phyloP scores from a whole-genome alignment of 1,284 basidiomycete species.

The Leccinum solheimii region DNA sequence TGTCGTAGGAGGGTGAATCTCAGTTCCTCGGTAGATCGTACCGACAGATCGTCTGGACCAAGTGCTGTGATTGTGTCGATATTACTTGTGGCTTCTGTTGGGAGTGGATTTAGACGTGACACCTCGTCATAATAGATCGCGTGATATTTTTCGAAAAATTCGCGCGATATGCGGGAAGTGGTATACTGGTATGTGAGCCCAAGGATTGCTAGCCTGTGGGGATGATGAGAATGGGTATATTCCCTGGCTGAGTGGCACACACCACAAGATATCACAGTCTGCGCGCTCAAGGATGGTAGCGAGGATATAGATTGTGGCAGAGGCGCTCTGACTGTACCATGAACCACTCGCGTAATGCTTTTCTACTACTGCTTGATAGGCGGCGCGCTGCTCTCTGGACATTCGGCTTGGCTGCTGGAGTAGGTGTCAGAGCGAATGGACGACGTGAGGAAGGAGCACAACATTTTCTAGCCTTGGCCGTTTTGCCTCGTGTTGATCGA shows the following conservation, averaged over 20 bases:
- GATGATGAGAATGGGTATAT: conserved; percentile 2
- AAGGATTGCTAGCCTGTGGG: conserved; percentile 83
- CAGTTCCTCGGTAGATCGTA: conserved; percentile 82
- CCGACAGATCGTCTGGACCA: conserved; percentile 77
- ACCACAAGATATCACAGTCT: conserved; percentile 95
- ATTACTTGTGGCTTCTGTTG: conserved; percentile 36
- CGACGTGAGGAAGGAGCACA: conserved; percentile 5
- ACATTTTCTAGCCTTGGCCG: conserved; percentile 52
- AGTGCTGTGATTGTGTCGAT: conserved; percentile 51
- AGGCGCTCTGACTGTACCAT: conserved; percentile 87
- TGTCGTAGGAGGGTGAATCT: conserved; percentile 95
- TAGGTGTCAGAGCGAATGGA: conserved; percentile 11
- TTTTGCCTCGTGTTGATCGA: conserved; percentile 47
- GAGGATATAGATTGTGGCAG: conserved; percentile 88
- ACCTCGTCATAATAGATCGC: conserved; percentile 86
- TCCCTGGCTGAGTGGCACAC: conserved; percentile 9
- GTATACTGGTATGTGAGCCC: conserved; percentile 94
- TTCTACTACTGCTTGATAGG: conserved; percentile 63
- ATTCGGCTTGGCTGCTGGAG: conserved; percentile 45
- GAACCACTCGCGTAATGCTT: conserved; percentile 88
- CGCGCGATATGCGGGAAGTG: conserved; percentile 83
- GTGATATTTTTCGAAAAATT: conserved; percentile 82
- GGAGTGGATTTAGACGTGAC: conserved; percentile 76
- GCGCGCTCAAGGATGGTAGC: conserved; percentile 87
- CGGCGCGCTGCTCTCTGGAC: conserved; percentile 68